Percentiles rank a stretch among this genome's conserved stretches.
phyloP scores from a whole-genome alignment of 306 rosid species.

The Pyrus communis region DNA sequence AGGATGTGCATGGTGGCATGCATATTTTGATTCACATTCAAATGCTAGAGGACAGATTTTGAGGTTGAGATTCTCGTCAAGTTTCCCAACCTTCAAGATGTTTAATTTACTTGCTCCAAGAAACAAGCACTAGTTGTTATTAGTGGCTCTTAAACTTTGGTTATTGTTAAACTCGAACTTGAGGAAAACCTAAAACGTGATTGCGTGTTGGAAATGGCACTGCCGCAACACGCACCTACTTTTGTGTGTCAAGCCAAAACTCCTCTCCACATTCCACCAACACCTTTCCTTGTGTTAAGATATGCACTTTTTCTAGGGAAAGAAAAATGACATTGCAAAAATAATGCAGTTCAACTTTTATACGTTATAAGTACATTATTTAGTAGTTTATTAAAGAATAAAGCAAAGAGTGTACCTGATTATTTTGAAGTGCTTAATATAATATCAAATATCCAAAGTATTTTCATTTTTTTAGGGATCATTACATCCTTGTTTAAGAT shows the following conservation, averaged over 20 bases:
- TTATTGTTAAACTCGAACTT: background rate
- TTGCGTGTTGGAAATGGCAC: slow-evolving; percentile 31
- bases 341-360: too few relatives aligned
- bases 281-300: background rate
- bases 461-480: too few relatives aligned
- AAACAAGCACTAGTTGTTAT: background rate
- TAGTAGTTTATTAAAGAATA: too few relatives aligned
- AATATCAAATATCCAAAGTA: too few relatives aligned
- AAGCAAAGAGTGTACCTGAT: too few relatives aligned
- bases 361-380: too few relatives aligned
- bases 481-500: too few relatives aligned
- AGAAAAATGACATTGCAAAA: background rate
- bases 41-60: slow-evolving; percentile 11
- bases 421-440: too few relatives aligned
- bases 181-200: slow-evolving; percentile 12
- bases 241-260: slow-evolving; percentile 21
- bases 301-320: background rate
- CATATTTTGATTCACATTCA: background rate
- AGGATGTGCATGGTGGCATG: background rate
- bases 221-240: background rate
- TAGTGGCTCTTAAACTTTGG: background rate
- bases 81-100: slow-evolving; percentile 11
- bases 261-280: background rate
- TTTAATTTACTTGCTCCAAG: slow-evolving; percentile 12
- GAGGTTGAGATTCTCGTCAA: slow-evolving; percentile 1